Evolutionary conservation across 352 stramenopile genomes (phyloP).

Genomic region (Peronospora belbahrii): DNA sequence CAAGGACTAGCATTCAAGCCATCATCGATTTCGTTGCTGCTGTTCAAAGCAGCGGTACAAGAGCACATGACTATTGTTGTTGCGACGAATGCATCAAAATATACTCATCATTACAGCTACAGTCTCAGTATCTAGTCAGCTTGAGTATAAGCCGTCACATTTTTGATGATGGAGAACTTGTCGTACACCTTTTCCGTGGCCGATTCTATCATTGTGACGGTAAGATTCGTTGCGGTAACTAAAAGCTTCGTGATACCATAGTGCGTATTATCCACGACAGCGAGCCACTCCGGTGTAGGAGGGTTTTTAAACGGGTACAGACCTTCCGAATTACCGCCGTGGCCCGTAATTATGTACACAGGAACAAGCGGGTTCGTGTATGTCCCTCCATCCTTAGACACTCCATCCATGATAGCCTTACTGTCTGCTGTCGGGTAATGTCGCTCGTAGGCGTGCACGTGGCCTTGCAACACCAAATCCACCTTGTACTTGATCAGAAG

Average conservation of each 20-base stretch:
- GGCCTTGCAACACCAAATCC: slow-evolving; percentile 40
- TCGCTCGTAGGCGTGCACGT: slow-evolving; percentile 52
- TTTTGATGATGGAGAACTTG: slow-evolving; percentile 36
- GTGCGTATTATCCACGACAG: slow-evolving; percentile 22
- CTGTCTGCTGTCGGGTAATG: slow-evolving; percentile 36
- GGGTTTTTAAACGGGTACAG: slow-evolving; percentile 20
- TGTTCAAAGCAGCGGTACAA: too few relatives aligned
- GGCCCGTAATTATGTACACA: slow-evolving; percentile 40
- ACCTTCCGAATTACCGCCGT: slow-evolving; percentile 28
- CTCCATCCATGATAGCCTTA: slow-evolving; percentile 30
- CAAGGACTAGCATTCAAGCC: too few relatives aligned
- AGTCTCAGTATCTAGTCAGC: too few relatives aligned
- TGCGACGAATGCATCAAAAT: too few relatives aligned
- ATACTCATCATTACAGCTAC: too few relatives aligned
- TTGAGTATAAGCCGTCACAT: too few relatives aligned
- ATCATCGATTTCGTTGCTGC: too few relatives aligned
- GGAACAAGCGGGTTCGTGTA: slow-evolving; percentile 42
- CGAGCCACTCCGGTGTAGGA: slow-evolving; percentile 26
- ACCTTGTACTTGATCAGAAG: slow-evolving; percentile 56
- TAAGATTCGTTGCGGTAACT: slow-evolving; percentile 28
- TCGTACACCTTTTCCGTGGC: slow-evolving; percentile 20
- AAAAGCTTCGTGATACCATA: slow-evolving; percentile 29
- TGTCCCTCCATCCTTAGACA: slow-evolving; percentile 28
- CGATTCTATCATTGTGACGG: slow-evolving; percentile 25
- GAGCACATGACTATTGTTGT: too few relatives aligned